Percentiles rank a stretch among this genome's conserved stretches.
phyloP scores from a whole-genome alignment of 2,329 filamentous ascomycete species.

The Aspergillus tamarii region DNA sequence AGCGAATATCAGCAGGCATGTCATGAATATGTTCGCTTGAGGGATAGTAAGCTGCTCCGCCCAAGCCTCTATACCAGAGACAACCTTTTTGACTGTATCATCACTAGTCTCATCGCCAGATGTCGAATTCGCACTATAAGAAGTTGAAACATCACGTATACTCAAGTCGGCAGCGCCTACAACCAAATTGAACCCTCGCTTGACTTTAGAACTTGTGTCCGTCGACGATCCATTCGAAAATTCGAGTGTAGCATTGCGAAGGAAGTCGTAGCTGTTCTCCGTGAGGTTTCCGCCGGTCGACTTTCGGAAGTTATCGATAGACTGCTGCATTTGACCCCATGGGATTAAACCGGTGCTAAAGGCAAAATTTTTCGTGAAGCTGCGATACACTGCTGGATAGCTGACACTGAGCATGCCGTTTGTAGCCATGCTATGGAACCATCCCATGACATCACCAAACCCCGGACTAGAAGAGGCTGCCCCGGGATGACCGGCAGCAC shows the following conservation, averaged over 20 bases:
- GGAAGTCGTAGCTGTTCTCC: conserved; percentile 71
- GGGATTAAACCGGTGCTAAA: conserved; percentile 85
- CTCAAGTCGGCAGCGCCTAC: conserved; percentile 52
- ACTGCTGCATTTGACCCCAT: conserved; percentile 76
- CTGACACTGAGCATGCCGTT: conserved; percentile 95
- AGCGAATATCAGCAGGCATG: conserved; percentile 82
- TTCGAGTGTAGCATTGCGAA: conserved; percentile 76
- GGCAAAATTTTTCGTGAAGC: conserved; percentile 89
- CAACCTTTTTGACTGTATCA: conserved; percentile 53
- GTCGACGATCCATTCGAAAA: conserved; percentile 64
- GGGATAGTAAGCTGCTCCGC: conserved; percentile 85
- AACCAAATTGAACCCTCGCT: conserved; percentile 58
- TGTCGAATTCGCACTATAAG: conserved; percentile 46
- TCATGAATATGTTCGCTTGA: conserved; percentile 93
- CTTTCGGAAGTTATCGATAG: conserved; percentile 82
- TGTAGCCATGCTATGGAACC: conserved; percentile 92
- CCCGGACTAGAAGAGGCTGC: conserved; percentile 73
- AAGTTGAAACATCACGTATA: conserved; percentile 52
- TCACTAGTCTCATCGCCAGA: conserved; percentile 29
- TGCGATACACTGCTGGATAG: conserved; percentile 84
- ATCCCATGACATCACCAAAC: conserved; percentile 81
- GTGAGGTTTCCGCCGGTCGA: conserved; percentile 86
- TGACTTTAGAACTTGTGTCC: conserved; percentile 50
- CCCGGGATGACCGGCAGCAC: conserved; percentile 63
- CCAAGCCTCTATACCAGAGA: conserved; percentile 79